phyloP scores from a whole-genome alignment of 192 early-diverging fungal genomes.

The Coemansia sp. region DNA sequence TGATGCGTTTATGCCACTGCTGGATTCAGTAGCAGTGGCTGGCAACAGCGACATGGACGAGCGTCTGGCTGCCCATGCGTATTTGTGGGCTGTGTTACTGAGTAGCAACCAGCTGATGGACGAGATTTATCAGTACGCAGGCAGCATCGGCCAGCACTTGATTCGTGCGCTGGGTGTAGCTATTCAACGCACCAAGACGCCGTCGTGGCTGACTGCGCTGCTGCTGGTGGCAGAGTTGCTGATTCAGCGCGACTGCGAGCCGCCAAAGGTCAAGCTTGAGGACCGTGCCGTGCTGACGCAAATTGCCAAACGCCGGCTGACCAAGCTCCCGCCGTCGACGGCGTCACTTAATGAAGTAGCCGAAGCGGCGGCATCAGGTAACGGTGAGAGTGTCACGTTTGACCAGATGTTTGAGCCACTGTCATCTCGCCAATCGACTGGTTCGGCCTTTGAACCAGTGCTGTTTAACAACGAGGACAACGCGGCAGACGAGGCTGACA shows the following conservation, averaged over 20 bases:
- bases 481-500: background rate
- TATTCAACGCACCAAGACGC: conserved; percentile 25
- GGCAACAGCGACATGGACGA: conserved; percentile 18
- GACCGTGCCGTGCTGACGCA: conserved; percentile 39
- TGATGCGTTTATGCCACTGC: conserved; percentile 35
- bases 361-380: background rate
- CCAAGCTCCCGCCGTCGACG: conserved; percentile 47
- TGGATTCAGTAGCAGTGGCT: conserved; percentile 9
- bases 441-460: conserved; percentile 29
- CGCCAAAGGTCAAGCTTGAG: conserved; percentile 23
- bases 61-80: conserved; percentile 42
- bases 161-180: conserved; percentile 37
- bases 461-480: conserved; percentile 6
- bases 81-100: conserved; percentile 50
- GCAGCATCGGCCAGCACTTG: conserved; percentile 17
- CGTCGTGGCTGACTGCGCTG: conserved; percentile 38
- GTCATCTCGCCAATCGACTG: background rate
- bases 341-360: conserved; percentile 17
- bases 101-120: conserved; percentile 32
- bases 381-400: conserved; percentile 8
- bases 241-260: conserved; percentile 43
- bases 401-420: conserved; percentile 14
- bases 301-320: conserved; percentile 39
- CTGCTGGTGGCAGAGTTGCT: conserved; percentile 47
- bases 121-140: conserved; percentile 35